Evolutionary conservation across 1,139 yeast species (phyloP).

Genomic region (Pichia sp.): DNA sequence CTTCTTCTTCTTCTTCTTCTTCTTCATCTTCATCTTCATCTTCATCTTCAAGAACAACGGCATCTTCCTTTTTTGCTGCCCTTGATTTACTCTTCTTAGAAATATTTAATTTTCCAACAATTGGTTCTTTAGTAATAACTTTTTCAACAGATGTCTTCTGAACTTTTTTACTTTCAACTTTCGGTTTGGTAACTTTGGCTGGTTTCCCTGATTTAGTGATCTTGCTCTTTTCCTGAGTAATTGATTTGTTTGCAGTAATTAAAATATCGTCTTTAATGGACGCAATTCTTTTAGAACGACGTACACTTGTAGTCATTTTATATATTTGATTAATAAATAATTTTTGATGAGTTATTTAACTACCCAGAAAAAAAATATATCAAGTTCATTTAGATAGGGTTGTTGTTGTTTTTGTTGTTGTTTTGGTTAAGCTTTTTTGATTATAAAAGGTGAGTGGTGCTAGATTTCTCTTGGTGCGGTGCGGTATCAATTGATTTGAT

Average conservation of each 20-base stretch:
- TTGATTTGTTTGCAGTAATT: slow-evolving; percentile 1
- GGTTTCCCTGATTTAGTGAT: background rate
- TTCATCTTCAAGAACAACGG: slow-evolving; percentile 3
- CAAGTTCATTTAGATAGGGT: too few species aligned
- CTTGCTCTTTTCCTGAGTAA: background rate
- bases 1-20: slow-evolving; percentile 5
- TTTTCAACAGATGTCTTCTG: background rate
- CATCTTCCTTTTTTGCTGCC: slow-evolving; percentile 10
- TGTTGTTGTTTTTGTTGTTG: too few species aligned
- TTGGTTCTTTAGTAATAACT: background rate
- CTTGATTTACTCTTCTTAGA: slow-evolving; percentile 4
- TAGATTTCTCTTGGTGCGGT: too few species aligned
- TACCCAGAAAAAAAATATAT: too few species aligned
- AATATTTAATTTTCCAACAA: background rate
- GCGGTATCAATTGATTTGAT: too few species aligned
- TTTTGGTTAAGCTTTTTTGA: too few species aligned
- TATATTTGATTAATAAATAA: too few species aligned
- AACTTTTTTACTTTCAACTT: background rate
- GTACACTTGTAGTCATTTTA: slow-evolving; percentile 3
- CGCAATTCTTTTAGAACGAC: slow-evolving; percentile 21
- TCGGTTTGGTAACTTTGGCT: background rate
- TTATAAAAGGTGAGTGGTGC: too few species aligned
- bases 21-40: slow-evolving; percentile 2
- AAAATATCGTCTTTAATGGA: slow-evolving; percentile 9
- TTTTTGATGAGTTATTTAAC: too few species aligned